Base-by-base conservation (phyloP, 1,139 yeast genomes). In the Blastobotrys persicus region DNA sequence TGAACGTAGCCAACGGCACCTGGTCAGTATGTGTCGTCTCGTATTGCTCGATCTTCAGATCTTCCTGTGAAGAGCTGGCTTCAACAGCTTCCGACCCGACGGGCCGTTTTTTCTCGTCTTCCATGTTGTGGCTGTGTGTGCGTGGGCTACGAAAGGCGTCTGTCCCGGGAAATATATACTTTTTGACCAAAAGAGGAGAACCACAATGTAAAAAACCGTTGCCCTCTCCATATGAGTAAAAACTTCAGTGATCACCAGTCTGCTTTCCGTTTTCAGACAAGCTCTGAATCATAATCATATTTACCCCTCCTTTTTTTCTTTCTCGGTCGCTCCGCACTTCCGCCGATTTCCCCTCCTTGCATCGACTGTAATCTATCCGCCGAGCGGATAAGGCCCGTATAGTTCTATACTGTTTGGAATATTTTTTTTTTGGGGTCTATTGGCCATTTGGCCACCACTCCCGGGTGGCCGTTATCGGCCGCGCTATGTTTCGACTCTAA, bases 21-120 rank as follows among this genome's bases (percentile, higher is more conserved):
- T 20, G 13, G 32, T 43, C 46, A 17, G 40, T 33, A 12, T 28
- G 26, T 20, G 28, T 33, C 3, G 5, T 14, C 11, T 19, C 35
- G 17, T 18, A 32, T 18, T 13, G 7, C 33, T 13, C 38, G 31
- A 41, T 31, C 70, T 72, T 50, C 83, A 91, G 58, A 79, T 91
- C 0, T 56, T 64, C 43, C 33, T 37, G 31, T 14, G 17, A 19
- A 3, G 41, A 37, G 4, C 11, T 4, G 13, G 28, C 28, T 18
- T 37, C 41, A 9, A 14, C 16, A 13, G 38, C 17, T 13, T 37
- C 41, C 28, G 39, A 34, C 19, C 39, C 12, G 19, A 4, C 13
- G 39, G 39, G 17, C 35, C 35, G 35, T 12, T 13, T 31, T 12
- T 31, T 31, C 14, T 31, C 14, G 5, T 31, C 14, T 31, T 31